Base-by-base conservation (phyloP, 1,139 yeast species). In the Ashbya aceris region DNA sequence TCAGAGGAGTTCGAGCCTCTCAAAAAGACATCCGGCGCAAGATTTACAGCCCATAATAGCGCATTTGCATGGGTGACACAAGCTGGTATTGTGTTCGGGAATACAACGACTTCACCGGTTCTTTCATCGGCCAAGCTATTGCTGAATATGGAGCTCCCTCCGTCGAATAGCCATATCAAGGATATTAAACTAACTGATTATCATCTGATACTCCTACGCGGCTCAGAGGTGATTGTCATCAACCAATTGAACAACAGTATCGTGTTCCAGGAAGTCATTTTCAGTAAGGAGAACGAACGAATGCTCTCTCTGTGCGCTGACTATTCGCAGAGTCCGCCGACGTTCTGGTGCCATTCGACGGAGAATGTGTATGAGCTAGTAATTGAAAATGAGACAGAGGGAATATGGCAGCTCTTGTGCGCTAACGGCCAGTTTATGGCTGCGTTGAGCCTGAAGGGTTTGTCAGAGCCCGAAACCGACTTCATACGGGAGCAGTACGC, bases 341-440 rank as follows among this genome's bases (percentile, higher is more conserved):
- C 85, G 0, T 79, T 65, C 50, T 82, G 91, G 91, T 61, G 77
- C 2, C 77, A 64, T 50, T 71, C 83, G 0, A 58, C 64, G 20
- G 52, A 60, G 2, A 67, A 61, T 38, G 72, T 85, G 8, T 80
- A 71, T 54, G 95, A 93, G 57, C 63, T 93, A 8, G 70, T 84
- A 3, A 67, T 84, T 8, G 73, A 70, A 28, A 74, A 83, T 51
- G 97, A 91, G 58, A 70, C 78, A 6, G 66, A 72, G 5, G 81
- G 84, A 20, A 79, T 87, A 3, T 86, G 96, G 96, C 74, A 73
- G 47, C 71, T 81, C 6, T 71, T 84, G 57, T 69, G 83, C 44
- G 76, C 74, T 35, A 69, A 75, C 55, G 73, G 76, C 1, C 70
- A 75, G 44, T 89, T 71, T 60, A 83, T 80, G 12, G 77, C 77